Conservation (phyloP, 768 basidiomycete genomes). For the Auricularia heimuer region DNA sequence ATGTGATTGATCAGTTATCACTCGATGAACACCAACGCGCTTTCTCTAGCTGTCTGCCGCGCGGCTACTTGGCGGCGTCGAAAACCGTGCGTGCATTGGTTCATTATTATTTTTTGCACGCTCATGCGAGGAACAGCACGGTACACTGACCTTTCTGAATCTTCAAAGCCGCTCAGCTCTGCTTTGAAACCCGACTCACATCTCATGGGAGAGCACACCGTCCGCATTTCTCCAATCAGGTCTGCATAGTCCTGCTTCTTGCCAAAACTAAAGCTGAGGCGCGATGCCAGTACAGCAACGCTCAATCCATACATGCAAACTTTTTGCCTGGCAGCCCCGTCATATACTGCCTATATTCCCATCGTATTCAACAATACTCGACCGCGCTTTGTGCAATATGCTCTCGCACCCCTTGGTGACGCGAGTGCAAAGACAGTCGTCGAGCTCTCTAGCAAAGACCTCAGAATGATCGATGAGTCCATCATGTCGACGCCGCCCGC, state of each 20-base stretch:
- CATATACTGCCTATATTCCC: slow-evolving; percentile 58
- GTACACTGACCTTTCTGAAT: slow-evolving; percentile 5
- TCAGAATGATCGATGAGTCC: slow-evolving; percentile 54
- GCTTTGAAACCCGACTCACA: slow-evolving; percentile 17
- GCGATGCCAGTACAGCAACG: slow-evolving; percentile 56
- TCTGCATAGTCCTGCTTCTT: slow-evolving; percentile 6
- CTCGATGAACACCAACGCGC: background rate
- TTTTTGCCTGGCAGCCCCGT: slow-evolving; percentile 58
- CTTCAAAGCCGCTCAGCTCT: slow-evolving; percentile 16
- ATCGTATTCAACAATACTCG: slow-evolving; percentile 84
- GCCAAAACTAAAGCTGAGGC: background rate
- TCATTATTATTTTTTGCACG: background rate
- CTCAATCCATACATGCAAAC: slow-evolving; percentile 68
- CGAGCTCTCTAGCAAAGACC: slow-evolving; percentile 51
- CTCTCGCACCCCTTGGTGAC: slow-evolving; percentile 54
- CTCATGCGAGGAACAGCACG: background rate
- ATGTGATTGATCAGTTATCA: slow-evolving; percentile 3
- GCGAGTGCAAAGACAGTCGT: slow-evolving; percentile 28
- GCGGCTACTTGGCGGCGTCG: background rate
- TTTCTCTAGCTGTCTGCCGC: background rate
- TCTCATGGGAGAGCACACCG: slow-evolving; percentile 70
- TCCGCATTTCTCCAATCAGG: slow-evolving; percentile 84
- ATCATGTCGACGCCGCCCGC: slow-evolving; percentile 27
- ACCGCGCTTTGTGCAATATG: slow-evolving; percentile 62
- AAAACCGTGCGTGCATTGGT: background rate